Evolutionary conservation across 179 eudicot species (phyloP), one percentile per base, ranked within the genome.

Genomic region (Silene vulgaris): DNA sequence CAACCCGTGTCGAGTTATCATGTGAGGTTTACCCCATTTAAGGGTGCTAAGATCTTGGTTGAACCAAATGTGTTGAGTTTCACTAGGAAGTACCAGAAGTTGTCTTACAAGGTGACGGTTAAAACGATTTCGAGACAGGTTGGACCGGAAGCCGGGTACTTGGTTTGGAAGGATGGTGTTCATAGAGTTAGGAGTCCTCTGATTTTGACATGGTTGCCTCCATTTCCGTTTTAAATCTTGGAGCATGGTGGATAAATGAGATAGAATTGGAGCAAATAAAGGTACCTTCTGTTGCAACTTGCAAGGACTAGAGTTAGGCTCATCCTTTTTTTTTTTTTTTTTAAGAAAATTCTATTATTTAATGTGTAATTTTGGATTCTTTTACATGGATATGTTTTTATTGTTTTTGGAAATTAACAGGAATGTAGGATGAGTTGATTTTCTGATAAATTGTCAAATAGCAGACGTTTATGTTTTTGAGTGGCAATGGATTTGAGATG

Each of bases 171-270:
- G 72, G 91, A 92, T 78, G 88, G 85, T 60, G 76, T 82, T 59
- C 96, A 91, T 57, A 82, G 69, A 61, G 97, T 92, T 12, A 86
- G 96, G 76, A 91, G 92, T 80, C 94, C 97, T 28, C 40, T 91
- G 30, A 81, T 88, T 3, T 71, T 92, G 69, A 88, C 91, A n/a
- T 89, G 97, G 97, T 73, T 90, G 77, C 81, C 84, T 23, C 84
- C 89, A 45, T 17, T 86, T 20, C 83, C 89, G 37, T 8, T 86
- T 20, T 87, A 63, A 85, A 43, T 61, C 40, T 29, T 65, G 45
- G 45, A 37, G 45, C 45, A 37, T 5, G 9, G 45, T 32, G 45
- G 45, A 29, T 45, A 32, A 32, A 3, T 65, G 48, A 68, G 14
- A 59, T 52, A 20, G 29, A 60, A 60, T 21, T 60, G 28, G 23